Conservation (phyloP, 2,329 filamentous ascomycete genomes). For the Colletotrichum sidae region DNA sequence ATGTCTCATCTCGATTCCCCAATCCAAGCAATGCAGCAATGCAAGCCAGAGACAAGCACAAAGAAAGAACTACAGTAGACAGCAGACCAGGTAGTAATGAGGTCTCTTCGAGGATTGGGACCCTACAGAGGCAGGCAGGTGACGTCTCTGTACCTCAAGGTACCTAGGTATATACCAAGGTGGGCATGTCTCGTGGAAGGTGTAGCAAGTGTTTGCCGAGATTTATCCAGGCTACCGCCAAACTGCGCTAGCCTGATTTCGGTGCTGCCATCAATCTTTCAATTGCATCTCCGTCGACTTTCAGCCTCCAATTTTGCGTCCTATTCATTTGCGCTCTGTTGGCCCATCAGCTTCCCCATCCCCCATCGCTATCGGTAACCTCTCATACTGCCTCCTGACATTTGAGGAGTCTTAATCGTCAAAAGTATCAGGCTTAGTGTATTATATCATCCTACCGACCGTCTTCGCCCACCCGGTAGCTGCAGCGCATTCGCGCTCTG, state of each 20-base stretch:
- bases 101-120: too few species aligned
- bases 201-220: not conserved
- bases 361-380: conserved; percentile 16
- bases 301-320: conserved; percentile 30
- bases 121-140: too few species aligned
- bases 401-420: not conserved
- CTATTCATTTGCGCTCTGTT: not conserved
- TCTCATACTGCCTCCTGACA: not conserved
- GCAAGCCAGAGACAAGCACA: too few species aligned
- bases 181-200: conserved; percentile 21
- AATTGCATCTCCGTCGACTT: conserved; percentile 21
- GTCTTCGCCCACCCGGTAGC: conserved; percentile 1
- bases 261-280: conserved; percentile 31
- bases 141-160: too few species aligned
- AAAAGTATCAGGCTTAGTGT: not conserved
- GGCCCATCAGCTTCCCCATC: conserved; percentile 14
- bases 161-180: too few species aligned
- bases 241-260: conserved; percentile 28
- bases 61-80: too few species aligned
- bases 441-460: not conserved
- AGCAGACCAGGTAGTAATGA: too few species aligned
- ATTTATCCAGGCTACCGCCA: conserved; percentile 36
- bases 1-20: too few species aligned
- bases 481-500: conserved; percentile 27
- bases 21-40: too few species aligned